Conservation (phyloP, 2,329 filamentous ascomycete species). For the Penicillium sp. region DNA sequence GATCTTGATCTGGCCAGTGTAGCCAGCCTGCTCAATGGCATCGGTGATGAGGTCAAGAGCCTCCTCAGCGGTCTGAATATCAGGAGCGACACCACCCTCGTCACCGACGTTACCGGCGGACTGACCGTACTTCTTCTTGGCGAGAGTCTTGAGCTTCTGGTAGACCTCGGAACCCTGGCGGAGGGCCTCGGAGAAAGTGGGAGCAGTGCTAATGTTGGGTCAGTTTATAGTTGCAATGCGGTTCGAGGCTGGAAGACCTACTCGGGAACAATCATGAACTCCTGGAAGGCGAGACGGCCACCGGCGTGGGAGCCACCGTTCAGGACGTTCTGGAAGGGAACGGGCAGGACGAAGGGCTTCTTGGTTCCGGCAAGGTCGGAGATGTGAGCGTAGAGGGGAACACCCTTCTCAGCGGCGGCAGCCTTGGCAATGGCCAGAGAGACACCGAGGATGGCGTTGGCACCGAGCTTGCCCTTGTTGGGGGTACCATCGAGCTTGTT, state of each 20-base stretch:
- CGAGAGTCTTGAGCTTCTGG: conserved; percentile 92
- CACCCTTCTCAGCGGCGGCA: conserved; percentile 82
- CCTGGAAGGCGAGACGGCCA: conserved; percentile 91
- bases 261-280: conserved; percentile 92
- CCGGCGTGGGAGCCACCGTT: conserved; percentile 96
- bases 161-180: conserved; percentile 97
- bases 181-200: conserved; percentile 92
- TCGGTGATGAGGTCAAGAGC: conserved; percentile 94
- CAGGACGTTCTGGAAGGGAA: conserved; percentile 91
- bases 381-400: conserved; percentile 84
- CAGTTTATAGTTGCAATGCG: not conserved
- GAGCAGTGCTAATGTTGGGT: conserved; percentile 61
- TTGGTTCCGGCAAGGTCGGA: conserved; percentile 85
- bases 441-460: conserved; percentile 86
- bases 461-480: conserved; percentile 86
- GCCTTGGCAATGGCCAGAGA: conserved; percentile 83
- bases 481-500: conserved; percentile 79
- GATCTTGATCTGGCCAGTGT: conserved; percentile 94
- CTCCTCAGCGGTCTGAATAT: conserved; percentile 96
- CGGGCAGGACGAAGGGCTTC: conserved; percentile 86
- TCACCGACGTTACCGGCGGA: conserved; percentile 98
- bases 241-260: conserved; percentile 45
- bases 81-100: conserved; percentile 98
- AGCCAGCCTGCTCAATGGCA: conserved; percentile 91
- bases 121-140: conserved; percentile 99